These are phyloP conservation scores for Epichloe baconii DNA, from an alignment of 2,329 filamentous ascomycete genomes.

Conservation along the genomic window DNA sequence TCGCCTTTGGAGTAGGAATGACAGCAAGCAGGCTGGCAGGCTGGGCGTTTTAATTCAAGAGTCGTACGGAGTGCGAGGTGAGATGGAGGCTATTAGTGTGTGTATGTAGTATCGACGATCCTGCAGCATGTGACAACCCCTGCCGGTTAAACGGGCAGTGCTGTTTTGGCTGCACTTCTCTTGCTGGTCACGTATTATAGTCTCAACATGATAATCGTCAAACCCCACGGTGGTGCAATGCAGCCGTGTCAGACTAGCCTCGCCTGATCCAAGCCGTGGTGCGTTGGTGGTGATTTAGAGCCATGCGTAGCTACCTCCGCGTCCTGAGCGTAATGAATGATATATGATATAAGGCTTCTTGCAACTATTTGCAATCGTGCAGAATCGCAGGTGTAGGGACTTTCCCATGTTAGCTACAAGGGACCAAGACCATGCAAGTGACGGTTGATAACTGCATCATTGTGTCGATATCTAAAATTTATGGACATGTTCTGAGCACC, in stretches of 20 bases:
- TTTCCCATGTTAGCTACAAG: too few species aligned
- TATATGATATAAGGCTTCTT: not conserved
- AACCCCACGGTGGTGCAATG: not conserved
- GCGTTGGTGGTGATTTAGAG: not conserved
- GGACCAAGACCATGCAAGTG: too few species aligned
- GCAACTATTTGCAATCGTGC: not conserved
- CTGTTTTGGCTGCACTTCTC: not conserved
- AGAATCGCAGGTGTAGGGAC: not conserved
- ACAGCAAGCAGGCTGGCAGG: too few species aligned
- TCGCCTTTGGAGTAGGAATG: too few species aligned
- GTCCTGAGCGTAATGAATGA: not conserved
- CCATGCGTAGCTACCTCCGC: not conserved
- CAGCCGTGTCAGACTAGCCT: not conserved
- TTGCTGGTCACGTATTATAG: not conserved
- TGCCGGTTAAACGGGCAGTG: conserved; percentile 1
- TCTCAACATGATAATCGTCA: not conserved
- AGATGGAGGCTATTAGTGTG: not conserved
- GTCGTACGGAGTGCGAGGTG: not conserved
- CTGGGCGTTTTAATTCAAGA: not conserved
- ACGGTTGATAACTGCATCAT: too few species aligned
- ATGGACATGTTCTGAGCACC: too few species aligned
- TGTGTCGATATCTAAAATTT: too few species aligned
- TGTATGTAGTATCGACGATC: not conserved
- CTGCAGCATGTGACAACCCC: not conserved
- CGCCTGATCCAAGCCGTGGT: not conserved